phyloP scores from a whole-genome alignment of 2,329 filamentous ascomycete genomes.

The Scedosporium apiospermum region DNA sequence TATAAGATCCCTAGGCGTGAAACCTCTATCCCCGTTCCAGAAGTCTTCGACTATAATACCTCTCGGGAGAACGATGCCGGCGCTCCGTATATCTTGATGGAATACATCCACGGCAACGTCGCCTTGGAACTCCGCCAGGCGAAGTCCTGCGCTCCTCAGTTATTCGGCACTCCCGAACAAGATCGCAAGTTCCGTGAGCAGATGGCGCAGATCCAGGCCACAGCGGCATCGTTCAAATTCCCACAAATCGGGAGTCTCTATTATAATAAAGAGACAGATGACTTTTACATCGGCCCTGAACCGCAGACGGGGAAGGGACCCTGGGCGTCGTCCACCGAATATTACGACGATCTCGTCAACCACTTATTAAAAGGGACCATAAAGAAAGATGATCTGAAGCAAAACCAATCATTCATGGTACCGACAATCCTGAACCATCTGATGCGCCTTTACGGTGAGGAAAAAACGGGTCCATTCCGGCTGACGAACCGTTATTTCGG shows the following conservation, averaged over 20 bases:
- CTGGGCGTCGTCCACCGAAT: not conserved
- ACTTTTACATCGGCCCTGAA: not conserved
- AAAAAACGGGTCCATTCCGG: conserved; percentile 1
- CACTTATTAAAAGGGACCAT: too few species aligned
- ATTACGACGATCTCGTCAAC: not conserved
- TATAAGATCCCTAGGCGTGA: not conserved
- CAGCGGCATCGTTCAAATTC: not conserved
- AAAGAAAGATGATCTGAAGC: not conserved
- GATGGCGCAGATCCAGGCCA: not conserved
- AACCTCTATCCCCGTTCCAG: conserved; percentile 13
- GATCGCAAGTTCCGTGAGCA: not conserved
- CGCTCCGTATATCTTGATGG: conserved; percentile 20
- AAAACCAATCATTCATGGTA: not conserved
- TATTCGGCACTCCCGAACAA: not conserved
- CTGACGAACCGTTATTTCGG: conserved; percentile 6
- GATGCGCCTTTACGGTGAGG: not conserved
- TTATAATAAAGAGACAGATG: not conserved
- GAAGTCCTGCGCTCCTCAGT: not conserved
- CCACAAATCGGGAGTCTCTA: not conserved
- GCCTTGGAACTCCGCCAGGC: conserved; percentile 11
- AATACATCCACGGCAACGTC: conserved; percentile 18
- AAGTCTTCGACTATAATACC: conserved; percentile 16
- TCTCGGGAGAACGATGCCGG: conserved; percentile 14
- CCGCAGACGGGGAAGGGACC: not conserved
- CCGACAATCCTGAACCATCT: not conserved